phyloP scores from a whole-genome alignment of 2,329 filamentous ascomycete genomes.

The Epichloe sibirici region DNA sequence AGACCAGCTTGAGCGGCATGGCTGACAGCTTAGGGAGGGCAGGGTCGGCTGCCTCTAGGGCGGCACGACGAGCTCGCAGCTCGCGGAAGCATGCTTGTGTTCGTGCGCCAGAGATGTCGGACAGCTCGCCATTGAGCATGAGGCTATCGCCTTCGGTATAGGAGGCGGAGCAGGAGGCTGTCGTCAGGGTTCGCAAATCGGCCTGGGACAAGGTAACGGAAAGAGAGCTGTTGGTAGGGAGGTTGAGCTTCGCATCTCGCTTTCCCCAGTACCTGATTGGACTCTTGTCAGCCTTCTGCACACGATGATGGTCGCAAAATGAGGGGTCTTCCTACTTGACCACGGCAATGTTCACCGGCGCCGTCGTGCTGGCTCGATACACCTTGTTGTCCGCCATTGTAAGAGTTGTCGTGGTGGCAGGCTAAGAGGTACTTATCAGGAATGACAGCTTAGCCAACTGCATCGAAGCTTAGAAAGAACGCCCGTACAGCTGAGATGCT shows the following conservation, averaged over 20 bases:
- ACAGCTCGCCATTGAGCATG: constrained; percentile 68
- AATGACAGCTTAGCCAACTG: background rate
- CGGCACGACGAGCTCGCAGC: constrained; percentile 63
- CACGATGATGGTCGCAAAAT: background rate
- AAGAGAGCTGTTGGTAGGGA: constrained; percentile 95
- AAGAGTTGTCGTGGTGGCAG: background rate
- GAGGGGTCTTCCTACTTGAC: constrained; percentile 57
- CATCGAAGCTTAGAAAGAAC: background rate
- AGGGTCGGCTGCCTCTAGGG: constrained; percentile 59
- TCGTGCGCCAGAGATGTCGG: constrained; percentile 77
- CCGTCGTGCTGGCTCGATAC: constrained; percentile 89
- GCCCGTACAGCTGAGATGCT: background rate
- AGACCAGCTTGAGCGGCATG: constrained; percentile 73
- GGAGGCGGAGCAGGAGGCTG: constrained; percentile 71
- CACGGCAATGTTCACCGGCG: constrained; percentile 94
- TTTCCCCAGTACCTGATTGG: constrained; percentile 76
- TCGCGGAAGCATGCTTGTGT: constrained; percentile 92
- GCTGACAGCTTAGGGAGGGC: constrained; percentile 72
- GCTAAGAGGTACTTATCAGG: background rate
- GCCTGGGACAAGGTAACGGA: constrained; percentile 91
- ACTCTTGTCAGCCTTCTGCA: background rate
- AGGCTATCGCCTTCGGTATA: constrained; percentile 60
- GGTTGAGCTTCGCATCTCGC: constrained; percentile 83
- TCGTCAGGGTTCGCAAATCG: constrained; percentile 91
- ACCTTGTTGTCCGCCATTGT: constrained; percentile 44